These are phyloP conservation scores for Tranzscheliella williamsii DNA, from an alignment of 1,284 basidiomycete genomes.

Conservation along the genomic window DNA sequence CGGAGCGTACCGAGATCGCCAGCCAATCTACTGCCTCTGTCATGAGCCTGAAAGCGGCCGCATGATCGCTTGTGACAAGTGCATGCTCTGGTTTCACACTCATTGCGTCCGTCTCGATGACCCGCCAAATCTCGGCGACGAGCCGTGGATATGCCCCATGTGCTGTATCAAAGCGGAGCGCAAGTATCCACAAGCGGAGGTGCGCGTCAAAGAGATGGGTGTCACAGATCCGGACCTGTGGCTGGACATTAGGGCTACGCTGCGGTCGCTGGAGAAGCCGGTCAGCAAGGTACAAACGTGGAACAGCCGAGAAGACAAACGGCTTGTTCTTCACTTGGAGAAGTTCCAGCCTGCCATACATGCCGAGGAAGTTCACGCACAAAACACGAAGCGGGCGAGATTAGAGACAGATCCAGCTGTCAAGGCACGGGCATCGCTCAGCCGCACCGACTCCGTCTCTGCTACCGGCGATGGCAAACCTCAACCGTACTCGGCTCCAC, in stretches of 20 bases:
- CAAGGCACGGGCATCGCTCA: conserved; percentile 19
- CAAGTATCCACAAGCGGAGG: conserved; percentile 56
- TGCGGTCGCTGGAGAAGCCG: conserved; percentile 50
- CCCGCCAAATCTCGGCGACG: conserved; percentile 35
- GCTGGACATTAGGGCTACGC: conserved; percentile 55
- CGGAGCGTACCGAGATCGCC: conserved; percentile 24
- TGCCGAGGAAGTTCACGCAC: conserved; percentile 34
- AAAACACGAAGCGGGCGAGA: conserved; percentile 24
- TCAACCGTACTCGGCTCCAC: background rate
- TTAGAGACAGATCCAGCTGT: conserved; percentile 26
- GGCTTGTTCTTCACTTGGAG: conserved; percentile 54
- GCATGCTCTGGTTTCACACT: conserved; percentile 59
- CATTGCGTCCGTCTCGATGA: conserved; percentile 54
- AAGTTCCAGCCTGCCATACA: conserved; percentile 55
- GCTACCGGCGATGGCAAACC: background rate
- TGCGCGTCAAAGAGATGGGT: conserved; percentile 52
- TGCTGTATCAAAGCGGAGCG: conserved; percentile 59
- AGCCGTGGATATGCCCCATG: conserved; percentile 58
- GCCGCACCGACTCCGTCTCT: conserved; percentile 11
- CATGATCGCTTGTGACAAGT: conserved; percentile 60
- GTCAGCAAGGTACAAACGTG: conserved; percentile 53
- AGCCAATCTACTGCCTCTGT: conserved; percentile 57
- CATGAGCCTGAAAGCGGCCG: conserved; percentile 46
- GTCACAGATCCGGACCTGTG: conserved; percentile 44
- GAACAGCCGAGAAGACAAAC: conserved; percentile 38